A percentile compares a stretch with the other conserved stretches of the same genome.
These are phyloP conservation scores for Paralagenidium karlingii DNA, from an alignment of 352 stramenopile genomes.

Conservation along the genomic window DNA sequence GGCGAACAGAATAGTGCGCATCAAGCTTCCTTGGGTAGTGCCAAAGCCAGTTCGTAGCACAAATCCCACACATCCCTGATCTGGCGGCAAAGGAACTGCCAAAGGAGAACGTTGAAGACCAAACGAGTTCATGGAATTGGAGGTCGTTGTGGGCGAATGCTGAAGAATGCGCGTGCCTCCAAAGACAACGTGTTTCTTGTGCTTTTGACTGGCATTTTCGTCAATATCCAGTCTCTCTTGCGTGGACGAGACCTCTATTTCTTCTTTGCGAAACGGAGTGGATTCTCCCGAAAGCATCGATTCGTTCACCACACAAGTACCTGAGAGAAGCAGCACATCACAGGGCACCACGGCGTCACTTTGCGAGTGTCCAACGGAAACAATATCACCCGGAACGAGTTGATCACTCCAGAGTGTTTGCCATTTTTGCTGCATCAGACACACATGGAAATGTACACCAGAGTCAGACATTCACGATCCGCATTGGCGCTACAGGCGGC, in stretches of 20 bases:
- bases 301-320: conserved; percentile 91
- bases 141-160: conserved; percentile 4
- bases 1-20: conserved; percentile 91
- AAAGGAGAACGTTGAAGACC: background rate
- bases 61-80: conserved; percentile 80
- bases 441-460: too few relatives aligned
- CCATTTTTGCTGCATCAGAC: conserved; percentile 37
- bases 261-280: conserved; percentile 88
- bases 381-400: conserved; percentile 79
- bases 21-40: conserved; percentile 88
- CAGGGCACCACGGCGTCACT: conserved; percentile 45
- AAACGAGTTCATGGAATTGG: background rate
- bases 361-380: conserved; percentile 48
- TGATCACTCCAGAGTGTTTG: conserved; percentile 32
- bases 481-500: too few relatives aligned
- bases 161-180: conserved; percentile 50
- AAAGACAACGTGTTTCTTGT: conserved; percentile 67
- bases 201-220: conserved; percentile 13
- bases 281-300: conserved; percentile 94
- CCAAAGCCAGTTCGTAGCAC: conserved; percentile 90
- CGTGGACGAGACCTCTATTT: background rate
- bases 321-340: conserved; percentile 87
- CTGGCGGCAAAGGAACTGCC: conserved; percentile 28
- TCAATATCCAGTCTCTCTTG: conserved; percentile 10
- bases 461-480: too few relatives aligned